Percentiles rank a stretch among this genome's conserved stretches.
These are phyloP conservation scores for Colletotrichum sidae DNA, from an alignment of 2,329 filamentous ascomycete genomes.

Conservation along the genomic window DNA sequence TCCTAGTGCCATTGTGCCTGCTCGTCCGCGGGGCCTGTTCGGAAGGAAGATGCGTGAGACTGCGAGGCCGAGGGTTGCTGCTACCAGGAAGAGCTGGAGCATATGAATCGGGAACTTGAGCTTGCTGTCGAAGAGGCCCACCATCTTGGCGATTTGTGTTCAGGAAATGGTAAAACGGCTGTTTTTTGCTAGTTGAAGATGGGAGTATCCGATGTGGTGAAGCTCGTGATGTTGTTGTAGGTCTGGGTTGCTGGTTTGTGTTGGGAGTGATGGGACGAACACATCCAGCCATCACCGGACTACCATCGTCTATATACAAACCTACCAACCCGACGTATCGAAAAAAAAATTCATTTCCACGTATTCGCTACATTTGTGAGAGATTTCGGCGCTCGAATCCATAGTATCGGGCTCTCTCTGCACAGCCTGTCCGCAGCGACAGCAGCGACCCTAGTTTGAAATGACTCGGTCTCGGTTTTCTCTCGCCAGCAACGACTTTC, in stretches of 20 bases:
- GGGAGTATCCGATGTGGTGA: neutral
- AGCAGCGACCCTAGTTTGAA: neutral
- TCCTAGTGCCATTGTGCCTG: constrained; percentile 29
- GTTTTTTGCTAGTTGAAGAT: too few species aligned
- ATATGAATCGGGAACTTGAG: constrained; percentile 34
- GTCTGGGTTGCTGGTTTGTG: neutral
- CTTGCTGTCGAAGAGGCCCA: constrained; percentile 13
- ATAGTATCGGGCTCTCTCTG: neutral
- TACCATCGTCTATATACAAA: constrained; percentile 15
- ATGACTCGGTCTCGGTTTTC: constrained; percentile 27
- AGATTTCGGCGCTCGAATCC: neutral
- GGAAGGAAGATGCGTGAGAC: constrained; percentile 30
- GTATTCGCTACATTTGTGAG: neutral
- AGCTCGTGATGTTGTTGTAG: neutral
- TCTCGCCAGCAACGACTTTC: too few species aligned
- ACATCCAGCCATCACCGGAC: neutral
- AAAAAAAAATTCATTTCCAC: neutral
- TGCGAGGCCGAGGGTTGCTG: constrained; percentile 22
- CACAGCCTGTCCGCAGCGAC: constrained; percentile 1
- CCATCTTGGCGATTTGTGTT: neutral
- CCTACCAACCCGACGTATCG: neutral
- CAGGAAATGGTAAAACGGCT: neutral
- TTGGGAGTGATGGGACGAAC: neutral
- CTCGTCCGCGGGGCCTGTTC: constrained; percentile 16
- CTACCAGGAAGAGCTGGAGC: constrained; percentile 26